phyloP scores from a whole-genome alignment of 192 early-diverging fungal genomes.

The Coemansia sp. region DNA sequence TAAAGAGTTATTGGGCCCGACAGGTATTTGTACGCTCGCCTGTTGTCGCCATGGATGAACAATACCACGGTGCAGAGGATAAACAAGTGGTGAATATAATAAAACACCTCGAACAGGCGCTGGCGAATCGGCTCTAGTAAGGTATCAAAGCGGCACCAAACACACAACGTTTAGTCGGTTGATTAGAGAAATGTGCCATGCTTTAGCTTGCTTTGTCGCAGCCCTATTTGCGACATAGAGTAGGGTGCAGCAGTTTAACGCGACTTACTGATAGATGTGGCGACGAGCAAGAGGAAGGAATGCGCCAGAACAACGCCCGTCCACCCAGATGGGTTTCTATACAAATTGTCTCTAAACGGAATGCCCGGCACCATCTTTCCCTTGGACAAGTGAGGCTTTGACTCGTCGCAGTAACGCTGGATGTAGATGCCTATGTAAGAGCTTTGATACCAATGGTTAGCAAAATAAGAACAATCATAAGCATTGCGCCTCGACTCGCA shows the following conservation, averaged over 20 bases:
- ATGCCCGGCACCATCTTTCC: conserved; percentile 15
- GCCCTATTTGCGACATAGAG: too few species aligned
- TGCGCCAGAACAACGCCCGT: conserved; percentile 76
- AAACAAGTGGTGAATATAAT: conserved; percentile 79
- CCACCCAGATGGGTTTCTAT: conserved; percentile 49
- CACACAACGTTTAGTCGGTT: neutral
- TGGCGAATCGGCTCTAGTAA: conserved; percentile 56
- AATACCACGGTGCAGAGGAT: conserved; percentile 67
- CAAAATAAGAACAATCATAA: too few species aligned
- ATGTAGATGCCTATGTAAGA: conserved; percentile 34
- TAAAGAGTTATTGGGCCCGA: conserved; percentile 62
- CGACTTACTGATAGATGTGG: conserved; percentile 56
- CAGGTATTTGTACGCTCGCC: conserved; percentile 64
- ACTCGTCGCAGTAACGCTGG: conserved; percentile 15
- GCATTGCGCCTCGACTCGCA: too few species aligned
- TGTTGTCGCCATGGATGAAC: conserved; percentile 69
- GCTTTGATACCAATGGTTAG: neutral
- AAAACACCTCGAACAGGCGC: conserved; percentile 75
- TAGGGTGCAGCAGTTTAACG: neutral
- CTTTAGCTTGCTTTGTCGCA: too few species aligned
- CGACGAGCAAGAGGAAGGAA: conserved; percentile 61
- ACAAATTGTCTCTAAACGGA: conserved; percentile 24
- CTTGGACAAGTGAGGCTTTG: conserved; percentile 13
- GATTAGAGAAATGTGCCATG: neutral
- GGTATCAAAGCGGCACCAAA: neutral